phyloP scores from a whole-genome alignment of 2,329 filamentous ascomycete species.

The Alternaria atra region DNA sequence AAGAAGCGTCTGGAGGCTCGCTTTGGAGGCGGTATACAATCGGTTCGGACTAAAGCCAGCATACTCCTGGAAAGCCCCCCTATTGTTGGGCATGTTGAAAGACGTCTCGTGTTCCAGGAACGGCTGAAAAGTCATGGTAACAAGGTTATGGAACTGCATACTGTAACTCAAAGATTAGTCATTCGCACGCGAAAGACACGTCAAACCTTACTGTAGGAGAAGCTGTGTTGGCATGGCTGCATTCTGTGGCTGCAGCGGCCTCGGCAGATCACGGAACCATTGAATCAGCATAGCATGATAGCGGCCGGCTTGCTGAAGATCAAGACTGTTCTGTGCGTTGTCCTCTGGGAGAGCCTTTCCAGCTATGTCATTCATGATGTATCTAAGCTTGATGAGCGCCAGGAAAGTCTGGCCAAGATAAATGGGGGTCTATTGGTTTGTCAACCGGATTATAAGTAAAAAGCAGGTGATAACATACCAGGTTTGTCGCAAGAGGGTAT shows the following conservation, averaged over 20 bases:
- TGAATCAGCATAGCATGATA: conserved; percentile 3
- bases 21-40: conserved; percentile 1
- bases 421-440: conserved; percentile 1
- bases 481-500: conserved; percentile 2
- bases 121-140: conserved; percentile 10
- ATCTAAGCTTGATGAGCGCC: conserved; percentile 5
- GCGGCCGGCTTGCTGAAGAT: conserved; percentile 1
- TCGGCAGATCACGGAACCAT: conserved; percentile 10
- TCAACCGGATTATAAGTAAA: background rate
- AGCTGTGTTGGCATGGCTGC: conserved; percentile 11
- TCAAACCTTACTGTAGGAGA: conserved; percentile 12
- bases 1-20: conserved; percentile 11
- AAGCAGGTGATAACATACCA: background rate
- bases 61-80: background rate
- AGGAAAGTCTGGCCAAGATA: conserved; percentile 9
- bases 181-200: background rate
- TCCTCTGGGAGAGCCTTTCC: conserved; percentile 5
- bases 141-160: conserved; percentile 15
- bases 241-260: conserved; percentile 4
- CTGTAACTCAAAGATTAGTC: conserved; percentile 3
- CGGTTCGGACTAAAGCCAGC: background rate
- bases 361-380: conserved; percentile 13
- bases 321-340: background rate
- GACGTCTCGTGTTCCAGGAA: conserved; percentile 1
- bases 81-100: background rate